Evolutionary conservation across 345 rosid species (phyloP).

Genomic region (Lepidium aucheri): DNA sequence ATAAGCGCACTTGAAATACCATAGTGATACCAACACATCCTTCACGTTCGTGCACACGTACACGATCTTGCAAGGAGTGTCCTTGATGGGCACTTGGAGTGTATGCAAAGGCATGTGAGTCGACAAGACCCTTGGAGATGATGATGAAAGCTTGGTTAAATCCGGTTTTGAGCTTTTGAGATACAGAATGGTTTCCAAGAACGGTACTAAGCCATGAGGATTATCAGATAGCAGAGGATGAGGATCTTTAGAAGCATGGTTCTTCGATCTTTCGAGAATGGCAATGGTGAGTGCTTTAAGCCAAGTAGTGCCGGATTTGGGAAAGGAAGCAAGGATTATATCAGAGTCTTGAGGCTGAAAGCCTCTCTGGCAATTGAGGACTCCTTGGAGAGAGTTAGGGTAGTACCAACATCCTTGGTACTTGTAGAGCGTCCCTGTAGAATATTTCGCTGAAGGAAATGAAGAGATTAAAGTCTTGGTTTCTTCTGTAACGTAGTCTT

Average conservation of each 20-base stretch:
- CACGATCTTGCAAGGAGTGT: constrained; percentile 36
- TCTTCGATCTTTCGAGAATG: constrained; percentile 15
- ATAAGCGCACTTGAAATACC: constrained; percentile 26
- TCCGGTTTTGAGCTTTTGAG: constrained; percentile 10
- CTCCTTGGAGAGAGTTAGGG: no score
- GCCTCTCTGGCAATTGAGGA: no score
- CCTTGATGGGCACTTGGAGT: constrained; percentile 23
- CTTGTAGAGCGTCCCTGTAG: no score
- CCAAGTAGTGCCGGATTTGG: constrained; percentile 60
- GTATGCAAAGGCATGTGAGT: constrained; percentile 34
- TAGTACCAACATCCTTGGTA: no score
- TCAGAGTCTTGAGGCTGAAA: no score
- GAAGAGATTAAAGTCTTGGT: no score
- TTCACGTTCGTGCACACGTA: constrained; percentile 44
- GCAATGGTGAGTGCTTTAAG: constrained; percentile 40
- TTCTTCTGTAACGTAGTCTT: no score
- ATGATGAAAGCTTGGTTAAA: background rate
- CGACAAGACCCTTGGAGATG: constrained; percentile 31
- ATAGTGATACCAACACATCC: constrained; percentile 39
- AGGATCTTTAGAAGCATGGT: background rate
- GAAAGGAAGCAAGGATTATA: constrained; percentile 31
- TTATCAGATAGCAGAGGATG: constrained; percentile 39
- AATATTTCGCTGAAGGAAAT: no score
- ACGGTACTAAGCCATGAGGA: constrained; percentile 44
- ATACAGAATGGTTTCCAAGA: constrained; percentile 16